Evolutionary conservation across 2,329 filamentous ascomycete genomes (phyloP).

Genomic region (Xylaria sp.): DNA sequence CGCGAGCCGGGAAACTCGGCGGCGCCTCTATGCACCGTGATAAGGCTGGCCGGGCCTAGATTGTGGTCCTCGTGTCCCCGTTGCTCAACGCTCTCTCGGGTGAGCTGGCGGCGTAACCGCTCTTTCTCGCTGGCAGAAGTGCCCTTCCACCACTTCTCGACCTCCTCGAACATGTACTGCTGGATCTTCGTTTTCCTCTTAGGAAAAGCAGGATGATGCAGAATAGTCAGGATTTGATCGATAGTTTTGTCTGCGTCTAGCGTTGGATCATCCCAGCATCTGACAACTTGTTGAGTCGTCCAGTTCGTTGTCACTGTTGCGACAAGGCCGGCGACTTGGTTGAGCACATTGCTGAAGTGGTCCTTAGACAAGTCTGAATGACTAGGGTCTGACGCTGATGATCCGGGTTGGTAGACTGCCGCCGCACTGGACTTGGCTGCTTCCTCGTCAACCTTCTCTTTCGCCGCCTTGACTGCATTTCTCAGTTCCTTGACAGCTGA

Average conservation of each 20-base stretch:
- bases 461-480: constrained; percentile 40
- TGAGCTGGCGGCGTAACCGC: constrained; percentile 35
- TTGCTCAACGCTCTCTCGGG: constrained; percentile 37
- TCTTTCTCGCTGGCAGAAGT: constrained; percentile 30
- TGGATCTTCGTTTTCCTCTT: constrained; percentile 60
- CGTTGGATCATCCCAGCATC: constrained; percentile 71
- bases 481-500: constrained; percentile 41
- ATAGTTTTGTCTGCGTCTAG: constrained; percentile 67
- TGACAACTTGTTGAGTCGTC: constrained; percentile 69
- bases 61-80: constrained; percentile 40
- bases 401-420: constrained; percentile 36
- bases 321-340: constrained; percentile 60
- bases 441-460: constrained; percentile 40
- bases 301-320: constrained; percentile 67
- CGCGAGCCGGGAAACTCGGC: constrained; percentile 39
- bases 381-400: constrained; percentile 58
- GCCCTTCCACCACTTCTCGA: constrained; percentile 61
- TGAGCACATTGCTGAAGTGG: constrained; percentile 64
- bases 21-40: constrained; percentile 33
- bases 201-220: constrained; percentile 70
- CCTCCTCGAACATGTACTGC: constrained; percentile 68
- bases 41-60: constrained; percentile 37
- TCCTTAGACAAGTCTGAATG: constrained; percentile 66
- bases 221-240: constrained; percentile 64
- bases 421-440: constrained; percentile 39